A percentile compares a stretch with the other conserved stretches of the same genome.
phyloP scores from a whole-genome alignment of 352 stramenopile genomes.

The Globisporangium yorkense region DNA sequence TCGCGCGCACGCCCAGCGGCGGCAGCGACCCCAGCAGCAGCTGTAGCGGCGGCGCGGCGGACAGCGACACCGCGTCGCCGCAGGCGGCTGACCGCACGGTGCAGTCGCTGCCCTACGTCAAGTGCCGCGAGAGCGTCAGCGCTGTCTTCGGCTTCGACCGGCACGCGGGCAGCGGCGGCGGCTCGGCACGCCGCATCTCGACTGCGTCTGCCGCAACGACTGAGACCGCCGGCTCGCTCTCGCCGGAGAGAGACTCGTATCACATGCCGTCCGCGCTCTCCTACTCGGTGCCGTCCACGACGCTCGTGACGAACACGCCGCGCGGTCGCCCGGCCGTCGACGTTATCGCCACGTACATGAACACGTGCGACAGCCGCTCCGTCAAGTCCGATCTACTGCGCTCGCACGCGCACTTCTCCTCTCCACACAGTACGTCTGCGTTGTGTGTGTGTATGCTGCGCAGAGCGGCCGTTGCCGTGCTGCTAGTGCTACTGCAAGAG shows the following conservation, averaged over 20 bases:
- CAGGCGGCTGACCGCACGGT: conserved; percentile 23
- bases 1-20: not conserved
- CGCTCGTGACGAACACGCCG: conserved; percentile 55
- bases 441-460: not conserved
- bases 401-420: conserved; percentile 64
- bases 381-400: conserved; percentile 77
- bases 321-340: conserved; percentile 68
- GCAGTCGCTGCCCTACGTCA: conserved; percentile 72
- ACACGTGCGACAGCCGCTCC: conserved; percentile 72
- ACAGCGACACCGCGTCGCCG: not conserved
- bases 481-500: conserved; percentile 8
- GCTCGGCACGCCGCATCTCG: conserved; percentile 34
- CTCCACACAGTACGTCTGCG: conserved; percentile 41
- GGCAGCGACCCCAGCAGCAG: conserved; percentile 2
- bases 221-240: conserved; percentile 13
- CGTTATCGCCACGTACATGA: conserved; percentile 89
- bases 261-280: conserved; percentile 50
- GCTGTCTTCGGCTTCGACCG: conserved; percentile 54
- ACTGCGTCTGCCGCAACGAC: conserved; percentile 31
- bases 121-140: conserved; percentile 43
- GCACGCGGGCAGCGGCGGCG: conserved; percentile 10
- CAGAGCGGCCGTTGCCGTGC: not conserved
- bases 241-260: conserved; percentile 21
- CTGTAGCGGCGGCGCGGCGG: not conserved
- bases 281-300: conserved; percentile 63